Base-by-base conservation (phyloP, 1,284 basidiomycete genomes). In the Ceratobasidium papillatum region DNA sequence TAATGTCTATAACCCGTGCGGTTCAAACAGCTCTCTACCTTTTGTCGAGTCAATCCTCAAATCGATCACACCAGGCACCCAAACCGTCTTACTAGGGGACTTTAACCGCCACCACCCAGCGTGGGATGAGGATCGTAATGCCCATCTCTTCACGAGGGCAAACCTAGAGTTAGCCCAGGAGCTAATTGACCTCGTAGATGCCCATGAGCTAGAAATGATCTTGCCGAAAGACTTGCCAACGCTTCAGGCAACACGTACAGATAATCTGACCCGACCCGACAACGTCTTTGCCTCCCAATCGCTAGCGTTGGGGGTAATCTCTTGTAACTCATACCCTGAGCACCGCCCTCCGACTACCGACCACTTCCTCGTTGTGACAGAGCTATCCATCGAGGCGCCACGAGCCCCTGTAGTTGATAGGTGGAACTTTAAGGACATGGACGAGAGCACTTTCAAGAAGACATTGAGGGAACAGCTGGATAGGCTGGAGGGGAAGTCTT, bases 141-240 rank as follows among this genome's bases (percentile, higher is more conserved):
- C 65, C 0, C 83, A 83, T 27, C 82, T 86, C 0, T 82, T 86
- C 75, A 83, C 80, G 0, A 43, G 54, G 0, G n/a, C 22, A 7
- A 69, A 75, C 19, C 68, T 80, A 1, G 56, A 74, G 0, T 58
- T 51, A 0, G 80, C 81, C 0, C 75, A 81, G 36, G 25, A 58
- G 0, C 78, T 84, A 0, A 56, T 83, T 11, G 64, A 78, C 45
- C 27, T 79, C 0, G 4, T 81, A 2, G 62, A 75, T 0, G 69
- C 69, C 0, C 77, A 78, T 38, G 77, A 76, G 14, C 74, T 84
- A n/a, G 25, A 75, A 1, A 79, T 81, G 79, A 65, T 78, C 0
- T 81, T 84, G 0, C 82, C 81, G 0, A 27, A 72, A n/a, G n/a
- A n/a, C n/a, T n/a, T n/a, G n/a, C n/a, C n/a, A n/a, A n/a, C n/a